Evolutionary conservation across 169 alveolate species (phyloP).

Genomic region (Plasmodium cynomolgi): DNA sequence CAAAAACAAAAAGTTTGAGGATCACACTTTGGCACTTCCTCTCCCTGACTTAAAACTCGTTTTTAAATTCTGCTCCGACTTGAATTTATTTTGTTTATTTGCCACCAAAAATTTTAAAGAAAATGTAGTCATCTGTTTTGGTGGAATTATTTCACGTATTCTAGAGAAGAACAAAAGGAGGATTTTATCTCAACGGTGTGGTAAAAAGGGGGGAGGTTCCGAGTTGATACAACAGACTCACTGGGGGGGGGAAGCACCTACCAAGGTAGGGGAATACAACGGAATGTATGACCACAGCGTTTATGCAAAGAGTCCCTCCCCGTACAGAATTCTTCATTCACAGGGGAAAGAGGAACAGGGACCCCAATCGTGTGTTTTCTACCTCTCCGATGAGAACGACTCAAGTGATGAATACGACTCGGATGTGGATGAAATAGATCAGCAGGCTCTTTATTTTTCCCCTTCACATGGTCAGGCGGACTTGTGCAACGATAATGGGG

Average conservation of each 20-base stretch:
- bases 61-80: conserved; percentile 61
- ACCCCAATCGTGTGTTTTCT: background rate
- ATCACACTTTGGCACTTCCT: conserved; percentile 55
- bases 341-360: background rate
- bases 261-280: background rate
- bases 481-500: background rate
- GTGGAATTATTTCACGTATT: conserved; percentile 34
- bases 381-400: conserved; percentile 44
- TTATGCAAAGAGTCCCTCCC: background rate
- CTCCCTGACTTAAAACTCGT: conserved; percentile 22
- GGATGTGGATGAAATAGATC: conserved; percentile 24
- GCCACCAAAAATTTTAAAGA: conserved; percentile 68
- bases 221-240: background rate
- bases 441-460: background rate
- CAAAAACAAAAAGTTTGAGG: conserved; percentile 53
- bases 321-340: background rate
- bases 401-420: conserved; percentile 60
- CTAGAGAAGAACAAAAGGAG: conserved; percentile 33
- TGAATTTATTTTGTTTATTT: conserved; percentile 53
- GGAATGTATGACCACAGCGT: background rate
- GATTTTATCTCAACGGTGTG: background rate
- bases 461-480: background rate
- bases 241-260: background rate
- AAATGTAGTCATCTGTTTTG: conserved; percentile 46
- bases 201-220: background rate